Conservation (phyloP, 306 rosid species). For the Lupinus albus region DNA sequence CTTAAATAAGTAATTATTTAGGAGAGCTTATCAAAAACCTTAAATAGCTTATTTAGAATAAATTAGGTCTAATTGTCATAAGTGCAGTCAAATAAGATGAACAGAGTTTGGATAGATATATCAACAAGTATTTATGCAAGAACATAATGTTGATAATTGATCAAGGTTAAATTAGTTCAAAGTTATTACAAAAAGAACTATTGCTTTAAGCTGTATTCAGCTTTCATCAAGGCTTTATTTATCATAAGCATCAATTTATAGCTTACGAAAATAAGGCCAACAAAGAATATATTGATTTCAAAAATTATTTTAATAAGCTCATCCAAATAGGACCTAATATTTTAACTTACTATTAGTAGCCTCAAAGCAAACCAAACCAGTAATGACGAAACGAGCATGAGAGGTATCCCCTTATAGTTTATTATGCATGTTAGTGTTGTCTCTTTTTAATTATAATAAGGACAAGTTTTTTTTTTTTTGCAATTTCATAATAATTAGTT, state of each 20-base stretch:
- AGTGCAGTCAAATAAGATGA: background rate
- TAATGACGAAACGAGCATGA: background rate
- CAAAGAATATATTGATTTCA: background rate
- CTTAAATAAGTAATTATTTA: background rate
- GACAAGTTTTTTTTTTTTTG: slow-evolving; percentile 25
- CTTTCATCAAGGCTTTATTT: background rate
- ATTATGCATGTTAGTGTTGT: background rate
- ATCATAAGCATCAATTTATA: slow-evolving; percentile 5
- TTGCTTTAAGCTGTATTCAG: background rate
- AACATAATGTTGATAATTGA: background rate
- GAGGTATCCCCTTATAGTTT: background rate
- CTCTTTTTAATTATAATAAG: slow-evolving; percentile 10
- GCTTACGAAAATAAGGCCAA: background rate
- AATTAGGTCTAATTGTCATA: background rate
- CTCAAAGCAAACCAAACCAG: slow-evolving; percentile 11
- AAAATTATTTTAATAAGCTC: slow-evolving; percentile 10
- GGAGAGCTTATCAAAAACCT: background rate
- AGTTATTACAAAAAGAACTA: background rate
- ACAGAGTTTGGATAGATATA: background rate
- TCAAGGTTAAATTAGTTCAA: background rate
- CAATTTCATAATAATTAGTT: background rate
- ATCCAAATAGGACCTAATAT: slow-evolving; percentile 2
- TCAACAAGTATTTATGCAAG: background rate
- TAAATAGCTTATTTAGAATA: too few relatives aligned
- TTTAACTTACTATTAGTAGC: slow-evolving; percentile 11